These are phyloP conservation scores for Dictyostelium citrinum DNA, from an alignment of 78 protist genomes.

Conservation along the genomic window DNA sequence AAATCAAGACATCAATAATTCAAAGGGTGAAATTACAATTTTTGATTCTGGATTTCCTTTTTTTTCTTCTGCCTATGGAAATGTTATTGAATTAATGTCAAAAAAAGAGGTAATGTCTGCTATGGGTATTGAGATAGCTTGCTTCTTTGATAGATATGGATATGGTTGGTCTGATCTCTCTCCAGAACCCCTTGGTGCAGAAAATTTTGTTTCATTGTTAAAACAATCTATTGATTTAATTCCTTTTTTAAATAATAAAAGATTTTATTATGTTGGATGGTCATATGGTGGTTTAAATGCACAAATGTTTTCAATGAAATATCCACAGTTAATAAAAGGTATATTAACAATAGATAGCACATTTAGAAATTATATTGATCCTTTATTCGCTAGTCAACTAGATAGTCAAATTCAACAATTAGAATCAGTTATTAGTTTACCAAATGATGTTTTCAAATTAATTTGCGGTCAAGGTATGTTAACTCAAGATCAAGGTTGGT, in stretches of 20 bases:
- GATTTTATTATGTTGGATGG: slow-evolving; percentile 38
- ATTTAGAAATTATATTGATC: background rate
- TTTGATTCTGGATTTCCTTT: slow-evolving; percentile 63
- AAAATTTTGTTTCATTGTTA: background rate
- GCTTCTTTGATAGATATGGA: slow-evolving; percentile 44
- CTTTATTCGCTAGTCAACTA: background rate
- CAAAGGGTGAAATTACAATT: background rate
- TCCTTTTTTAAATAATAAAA: background rate
- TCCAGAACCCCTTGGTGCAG: slow-evolving; percentile 1
- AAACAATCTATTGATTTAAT: background rate
- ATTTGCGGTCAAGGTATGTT: background rate
- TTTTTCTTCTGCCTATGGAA: background rate
- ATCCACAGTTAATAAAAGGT: slow-evolving; percentile 12
- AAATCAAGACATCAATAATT: background rate
- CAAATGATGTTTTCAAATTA: background rate
- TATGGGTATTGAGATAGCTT: background rate
- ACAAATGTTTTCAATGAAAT: background rate
- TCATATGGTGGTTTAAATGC: slow-evolving; percentile 50
- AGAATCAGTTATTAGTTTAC: background rate
- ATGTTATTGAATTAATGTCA: background rate
- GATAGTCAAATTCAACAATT: background rate
- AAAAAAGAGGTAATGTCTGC: background rate
- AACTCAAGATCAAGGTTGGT: background rate
- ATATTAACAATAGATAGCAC: slow-evolving; percentile 5
- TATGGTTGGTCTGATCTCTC: slow-evolving; percentile 45